A percentile compares a stretch with the other conserved stretches of the same genome.
phyloP scores from a whole-genome alignment of 768 basidiomycete genomes.

The Xerocomellus amylosporus region DNA sequence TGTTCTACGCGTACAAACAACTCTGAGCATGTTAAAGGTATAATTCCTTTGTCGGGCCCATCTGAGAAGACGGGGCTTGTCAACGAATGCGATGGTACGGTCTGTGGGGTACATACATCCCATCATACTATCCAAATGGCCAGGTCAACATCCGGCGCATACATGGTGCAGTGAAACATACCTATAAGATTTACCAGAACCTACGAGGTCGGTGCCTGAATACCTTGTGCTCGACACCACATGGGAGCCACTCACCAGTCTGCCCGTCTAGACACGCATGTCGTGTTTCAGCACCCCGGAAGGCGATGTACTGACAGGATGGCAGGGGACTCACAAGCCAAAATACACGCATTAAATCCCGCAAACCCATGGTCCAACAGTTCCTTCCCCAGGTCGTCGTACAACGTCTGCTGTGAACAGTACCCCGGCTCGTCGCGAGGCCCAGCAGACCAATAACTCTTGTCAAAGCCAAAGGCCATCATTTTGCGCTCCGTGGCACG shows the following conservation, averaged over 20 bases:
- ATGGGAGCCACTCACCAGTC: slow-evolving; percentile 59
- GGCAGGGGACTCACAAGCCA: slow-evolving; percentile 78
- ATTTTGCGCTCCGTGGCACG: slow-evolving; percentile 89
- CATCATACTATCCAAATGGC: slow-evolving; percentile 73
- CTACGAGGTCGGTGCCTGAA: slow-evolving; percentile 36
- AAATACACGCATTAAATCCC: slow-evolving; percentile 97
- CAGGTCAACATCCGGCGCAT: slow-evolving; percentile 5
- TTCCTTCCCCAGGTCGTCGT: slow-evolving; percentile 91
- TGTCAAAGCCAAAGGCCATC: slow-evolving; percentile 93
- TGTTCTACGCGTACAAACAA: slow-evolving; percentile 79
- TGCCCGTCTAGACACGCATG: slow-evolving; percentile 56
- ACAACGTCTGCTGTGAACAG: slow-evolving; percentile 92
- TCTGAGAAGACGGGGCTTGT: slow-evolving; percentile 45
- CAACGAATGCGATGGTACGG: slow-evolving; percentile 1
- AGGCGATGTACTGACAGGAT: neutral
- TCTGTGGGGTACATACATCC: slow-evolving; percentile 62
- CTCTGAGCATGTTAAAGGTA: slow-evolving; percentile 92
- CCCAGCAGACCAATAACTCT: slow-evolving; percentile 96
- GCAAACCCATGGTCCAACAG: slow-evolving; percentile 92
- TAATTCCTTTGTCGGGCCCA: slow-evolving; percentile 95
- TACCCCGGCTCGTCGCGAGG: slow-evolving; percentile 85
- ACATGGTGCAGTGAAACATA: slow-evolving; percentile 36
- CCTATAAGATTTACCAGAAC: slow-evolving; percentile 93
- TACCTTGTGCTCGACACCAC: neutral
- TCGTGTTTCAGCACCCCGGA: neutral